These are phyloP conservation scores for Letharia columbiana DNA, from an alignment of 495 filamentous ascomycete genomes.

Conservation along the genomic window DNA sequence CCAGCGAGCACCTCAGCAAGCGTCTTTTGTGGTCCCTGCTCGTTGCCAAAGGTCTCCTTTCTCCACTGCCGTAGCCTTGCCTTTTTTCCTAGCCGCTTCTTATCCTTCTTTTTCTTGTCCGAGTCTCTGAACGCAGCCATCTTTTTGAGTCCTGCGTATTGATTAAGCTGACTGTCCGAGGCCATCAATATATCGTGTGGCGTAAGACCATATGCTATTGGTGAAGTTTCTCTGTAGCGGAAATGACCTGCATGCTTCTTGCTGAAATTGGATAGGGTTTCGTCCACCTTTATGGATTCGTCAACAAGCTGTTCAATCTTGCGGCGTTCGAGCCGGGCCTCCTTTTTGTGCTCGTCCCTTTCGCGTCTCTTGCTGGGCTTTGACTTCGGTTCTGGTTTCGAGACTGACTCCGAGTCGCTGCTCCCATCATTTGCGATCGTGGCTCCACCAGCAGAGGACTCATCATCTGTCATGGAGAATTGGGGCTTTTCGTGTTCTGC, in stretches of 20 bases:
- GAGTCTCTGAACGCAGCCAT: constrained; percentile 78
- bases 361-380: constrained; percentile 33
- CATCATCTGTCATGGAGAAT: constrained; percentile 46
- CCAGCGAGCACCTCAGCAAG: constrained; percentile 23
- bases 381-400: constrained; percentile 33
- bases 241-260: constrained; percentile 54
- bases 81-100: constrained; percentile 85
- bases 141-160: constrained; percentile 90
- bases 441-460: constrained; percentile 41
- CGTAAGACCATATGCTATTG: constrained; percentile 78
- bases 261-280: constrained; percentile 47
- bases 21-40: constrained; percentile 45
- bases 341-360: constrained; percentile 54
- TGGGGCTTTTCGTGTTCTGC: constrained; percentile 48
- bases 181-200: constrained; percentile 88
- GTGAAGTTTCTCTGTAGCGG: constrained; percentile 90
- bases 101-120: constrained; percentile 80
- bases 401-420: neutral
- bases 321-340: constrained; percentile 65
- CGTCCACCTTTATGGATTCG: constrained; percentile 63
- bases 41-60: constrained; percentile 79
- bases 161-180: constrained; percentile 75
- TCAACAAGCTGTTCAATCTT: constrained; percentile 85
- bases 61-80: constrained; percentile 83
- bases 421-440: neutral